Evolutionary conservation across 169 alveolate genomes (phyloP).

Genomic region (Eimeria sp.): DNA sequence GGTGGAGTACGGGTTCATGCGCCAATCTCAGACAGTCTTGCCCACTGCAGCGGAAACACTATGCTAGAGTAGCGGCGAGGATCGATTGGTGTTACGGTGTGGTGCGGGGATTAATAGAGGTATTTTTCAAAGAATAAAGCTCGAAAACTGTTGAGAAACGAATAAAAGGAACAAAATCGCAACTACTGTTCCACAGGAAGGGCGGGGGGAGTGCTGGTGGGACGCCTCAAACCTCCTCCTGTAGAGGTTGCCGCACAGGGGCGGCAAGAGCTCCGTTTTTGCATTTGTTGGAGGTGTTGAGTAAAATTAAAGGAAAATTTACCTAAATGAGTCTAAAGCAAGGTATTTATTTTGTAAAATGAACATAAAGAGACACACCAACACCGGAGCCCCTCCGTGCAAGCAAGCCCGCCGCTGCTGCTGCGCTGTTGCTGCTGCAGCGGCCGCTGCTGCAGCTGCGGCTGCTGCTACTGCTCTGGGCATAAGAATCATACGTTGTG

Average conservation of each 20-base stretch:
- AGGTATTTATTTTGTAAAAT: too few relatives aligned
- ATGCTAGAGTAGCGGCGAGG: background rate
- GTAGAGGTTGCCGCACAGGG: background rate
- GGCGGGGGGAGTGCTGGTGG: background rate
- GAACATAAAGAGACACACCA: background rate
- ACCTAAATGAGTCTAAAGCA: too few relatives aligned
- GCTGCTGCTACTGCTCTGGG: background rate
- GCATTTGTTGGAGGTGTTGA: background rate
- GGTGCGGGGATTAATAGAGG: background rate
- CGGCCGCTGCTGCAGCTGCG: background rate
- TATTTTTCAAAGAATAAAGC: background rate
- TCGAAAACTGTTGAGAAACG: background rate
- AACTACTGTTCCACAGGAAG: background rate
- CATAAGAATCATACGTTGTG: background rate
- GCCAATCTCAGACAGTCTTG: too few relatives aligned
- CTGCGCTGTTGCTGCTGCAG: slow-evolving; percentile 5
- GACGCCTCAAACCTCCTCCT: background rate
- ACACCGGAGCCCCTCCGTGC: background rate
- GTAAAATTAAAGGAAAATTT: too few relatives aligned
- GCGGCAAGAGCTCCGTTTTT: background rate
- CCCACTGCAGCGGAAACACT: too few relatives aligned
- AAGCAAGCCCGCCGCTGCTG: background rate
- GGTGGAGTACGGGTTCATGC: too few relatives aligned
- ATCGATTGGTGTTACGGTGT: background rate
- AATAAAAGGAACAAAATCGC: background rate